Percentiles rank a stretch among this genome's conserved stretches.
Conservation (phyloP, 495 filamentous ascomycete genomes). For the Astrothelium macrocarpum region DNA sequence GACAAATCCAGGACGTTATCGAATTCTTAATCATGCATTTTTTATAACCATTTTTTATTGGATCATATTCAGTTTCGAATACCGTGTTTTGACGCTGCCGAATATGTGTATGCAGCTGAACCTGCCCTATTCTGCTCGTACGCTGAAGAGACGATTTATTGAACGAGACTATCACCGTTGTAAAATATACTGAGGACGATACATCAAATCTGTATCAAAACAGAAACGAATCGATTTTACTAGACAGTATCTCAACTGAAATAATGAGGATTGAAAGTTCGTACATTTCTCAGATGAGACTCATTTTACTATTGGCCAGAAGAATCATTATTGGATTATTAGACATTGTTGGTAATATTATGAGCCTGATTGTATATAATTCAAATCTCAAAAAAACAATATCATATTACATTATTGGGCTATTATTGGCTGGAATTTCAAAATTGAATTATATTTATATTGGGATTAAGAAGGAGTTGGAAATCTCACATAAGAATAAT, state of each 20-base stretch:
- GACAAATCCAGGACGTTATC: not conserved
- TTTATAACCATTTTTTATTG: not conserved
- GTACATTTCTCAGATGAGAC: conserved; percentile 4
- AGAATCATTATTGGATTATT: conserved; percentile 2
- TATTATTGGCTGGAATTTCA: too few species aligned
- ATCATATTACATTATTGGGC: conserved; percentile 6
- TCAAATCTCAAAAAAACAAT: not conserved
- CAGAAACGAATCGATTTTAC: not conserved
- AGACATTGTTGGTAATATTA: not conserved
- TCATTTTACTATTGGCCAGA: not conserved
- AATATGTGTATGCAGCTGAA: not conserved
- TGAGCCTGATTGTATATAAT: conserved; percentile 7
- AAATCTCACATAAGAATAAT: too few species aligned
- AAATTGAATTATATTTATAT: too few species aligned
- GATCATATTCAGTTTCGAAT: too few species aligned
- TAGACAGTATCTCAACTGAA: not conserved
- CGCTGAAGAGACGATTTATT: not conserved
- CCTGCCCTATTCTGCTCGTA: not conserved
- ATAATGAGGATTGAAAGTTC: not conserved
- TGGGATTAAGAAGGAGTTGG: too few species aligned
- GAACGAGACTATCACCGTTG: not conserved
- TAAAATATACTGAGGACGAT: too few species aligned
- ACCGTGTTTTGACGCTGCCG: not conserved
- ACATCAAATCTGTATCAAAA: too few species aligned
- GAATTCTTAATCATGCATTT: not conserved